A percentile compares a stretch with the other conserved stretches of the same genome.
These are phyloP conservation scores for Rutstroemia sp. DNA, from an alignment of 2,329 filamentous ascomycete species.

Conservation along the genomic window DNA sequence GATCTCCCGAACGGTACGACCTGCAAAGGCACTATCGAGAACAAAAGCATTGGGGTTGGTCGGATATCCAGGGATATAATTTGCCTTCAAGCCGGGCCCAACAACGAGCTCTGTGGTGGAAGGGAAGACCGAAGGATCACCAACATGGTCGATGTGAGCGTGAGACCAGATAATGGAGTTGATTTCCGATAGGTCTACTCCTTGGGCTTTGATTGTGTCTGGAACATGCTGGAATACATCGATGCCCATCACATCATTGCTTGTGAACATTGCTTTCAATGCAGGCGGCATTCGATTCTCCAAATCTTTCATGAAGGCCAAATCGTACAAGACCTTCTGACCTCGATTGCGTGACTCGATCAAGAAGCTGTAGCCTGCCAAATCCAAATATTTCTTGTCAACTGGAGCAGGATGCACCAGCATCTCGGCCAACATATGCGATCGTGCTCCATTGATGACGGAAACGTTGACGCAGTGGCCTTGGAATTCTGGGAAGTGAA, in stretches of 20 bases:
- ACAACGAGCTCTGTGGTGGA: conserved; percentile 39
- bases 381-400: neutral
- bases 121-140: conserved; percentile 41
- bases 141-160: conserved; percentile 46
- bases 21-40: conserved; percentile 30
- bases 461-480: neutral
- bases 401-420: neutral
- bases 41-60: conserved; percentile 30
- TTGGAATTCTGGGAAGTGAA: neutral
- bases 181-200: conserved; percentile 28
- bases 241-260: neutral
- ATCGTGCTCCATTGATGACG: neutral
- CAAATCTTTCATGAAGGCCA: neutral
- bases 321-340: neutral
- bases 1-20: conserved; percentile 7
- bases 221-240: neutral
- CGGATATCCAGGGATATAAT: conserved; percentile 41
- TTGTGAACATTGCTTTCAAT: neutral
- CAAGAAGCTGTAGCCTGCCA: neutral
- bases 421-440: neutral
- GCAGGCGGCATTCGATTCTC: neutral
- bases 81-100: conserved; percentile 42
- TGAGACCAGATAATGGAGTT: conserved; percentile 35
- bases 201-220: conserved; percentile 7
- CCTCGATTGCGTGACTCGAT: neutral